Evolutionary conservation across 2,329 filamentous ascomycete genomes (phyloP), one percentile per base, ranked within the genome.

Genomic region (Stachybotrys echinatus): DNA sequence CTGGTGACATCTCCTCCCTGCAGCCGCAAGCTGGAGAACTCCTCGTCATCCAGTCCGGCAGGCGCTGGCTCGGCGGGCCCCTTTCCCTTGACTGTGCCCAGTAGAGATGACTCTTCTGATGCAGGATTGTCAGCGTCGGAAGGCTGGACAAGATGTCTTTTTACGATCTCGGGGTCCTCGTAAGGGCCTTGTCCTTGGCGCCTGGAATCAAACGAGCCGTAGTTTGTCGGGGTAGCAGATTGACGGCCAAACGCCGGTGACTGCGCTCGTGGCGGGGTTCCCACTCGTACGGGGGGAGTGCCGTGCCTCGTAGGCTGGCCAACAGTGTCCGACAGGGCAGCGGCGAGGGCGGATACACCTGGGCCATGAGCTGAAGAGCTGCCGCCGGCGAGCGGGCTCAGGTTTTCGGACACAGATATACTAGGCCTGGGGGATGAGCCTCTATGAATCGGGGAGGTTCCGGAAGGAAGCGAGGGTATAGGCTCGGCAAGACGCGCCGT

Each of bases 1-100:
- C 94, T 80, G 21, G 92, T 96, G 50, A 96, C 87, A 65, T 99
- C 94, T 55, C 94, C 94, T 52, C 94, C 94, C 65, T 97, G 95
- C 44, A 99, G 74, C 64, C 86, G 85, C 65, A 99, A 70, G 69
- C 94, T 97, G 23, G 92, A 96, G 66, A 99, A 99, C 62, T 95
- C 89, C 52, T 94, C 88, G 6, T 86, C 83, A 53, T 83, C 79
- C 58, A 61, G 61, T n/a, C 69, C 69, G 1, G 60, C 55, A 37
- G 64, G 54, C 7, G 65, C 65, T 40, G 60, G 57, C 20, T 73
- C 69, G 21, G 67, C 74, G 2, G 71, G 64, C 54, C 80, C 77
- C 61, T 83, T 83, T 21, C 80, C 80, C 59, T 83, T 83, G 45
- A 61, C 58, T 20, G 65, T 65, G 42, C 76, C 75, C 40, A 70